phyloP scores from a whole-genome alignment of 2,329 filamentous ascomycete genomes.

The Pseudogymnoascus sp. region DNA sequence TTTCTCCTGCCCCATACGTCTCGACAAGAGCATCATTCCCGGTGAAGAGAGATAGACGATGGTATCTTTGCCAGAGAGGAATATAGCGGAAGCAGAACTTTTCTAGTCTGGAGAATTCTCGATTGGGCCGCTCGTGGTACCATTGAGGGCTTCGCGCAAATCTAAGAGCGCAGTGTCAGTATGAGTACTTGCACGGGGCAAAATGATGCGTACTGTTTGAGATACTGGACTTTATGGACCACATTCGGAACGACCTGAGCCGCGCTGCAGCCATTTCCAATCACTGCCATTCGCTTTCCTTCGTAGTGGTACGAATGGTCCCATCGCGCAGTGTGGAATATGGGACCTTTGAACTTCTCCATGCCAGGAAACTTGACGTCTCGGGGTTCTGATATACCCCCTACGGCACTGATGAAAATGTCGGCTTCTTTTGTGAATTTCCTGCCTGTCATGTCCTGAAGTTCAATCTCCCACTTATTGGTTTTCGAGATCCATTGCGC shows the following conservation, averaged over 20 bases:
- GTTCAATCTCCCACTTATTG: slow-evolving; percentile 22
- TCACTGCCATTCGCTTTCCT: slow-evolving; percentile 25
- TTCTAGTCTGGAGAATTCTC: slow-evolving; percentile 22
- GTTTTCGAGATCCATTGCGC: slow-evolving; percentile 21
- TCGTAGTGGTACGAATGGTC: slow-evolving; percentile 20
- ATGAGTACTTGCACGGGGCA: neutral
- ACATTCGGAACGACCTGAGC: slow-evolving; percentile 25
- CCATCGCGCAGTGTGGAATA: slow-evolving; percentile 27
- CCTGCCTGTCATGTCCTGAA: slow-evolving; percentile 22
- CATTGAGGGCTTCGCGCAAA: slow-evolving; percentile 23
- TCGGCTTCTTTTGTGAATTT: slow-evolving; percentile 20
- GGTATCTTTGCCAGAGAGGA: slow-evolving; percentile 19
- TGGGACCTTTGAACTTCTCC: slow-evolving; percentile 23
- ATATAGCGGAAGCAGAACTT: slow-evolving; percentile 25
- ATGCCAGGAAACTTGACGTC: slow-evolving; percentile 23
- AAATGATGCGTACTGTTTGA: slow-evolving; percentile 21
- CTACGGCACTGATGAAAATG: slow-evolving; percentile 22
- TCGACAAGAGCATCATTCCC: slow-evolving; percentile 16
- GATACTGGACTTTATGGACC: slow-evolving; percentile 16
- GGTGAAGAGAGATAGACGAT: slow-evolving; percentile 19
- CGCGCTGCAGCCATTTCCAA: slow-evolving; percentile 28
- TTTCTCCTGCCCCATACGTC: slow-evolving; percentile 17
- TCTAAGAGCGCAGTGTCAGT: neutral
- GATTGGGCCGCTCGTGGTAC: slow-evolving; percentile 30
- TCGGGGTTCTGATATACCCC: slow-evolving; percentile 23